A percentile compares a stretch with the other conserved stretches of the same genome.
Evolutionary conservation across 2,329 filamentous ascomycete genomes (phyloP).

Genomic region (Xylaria digitata): DNA sequence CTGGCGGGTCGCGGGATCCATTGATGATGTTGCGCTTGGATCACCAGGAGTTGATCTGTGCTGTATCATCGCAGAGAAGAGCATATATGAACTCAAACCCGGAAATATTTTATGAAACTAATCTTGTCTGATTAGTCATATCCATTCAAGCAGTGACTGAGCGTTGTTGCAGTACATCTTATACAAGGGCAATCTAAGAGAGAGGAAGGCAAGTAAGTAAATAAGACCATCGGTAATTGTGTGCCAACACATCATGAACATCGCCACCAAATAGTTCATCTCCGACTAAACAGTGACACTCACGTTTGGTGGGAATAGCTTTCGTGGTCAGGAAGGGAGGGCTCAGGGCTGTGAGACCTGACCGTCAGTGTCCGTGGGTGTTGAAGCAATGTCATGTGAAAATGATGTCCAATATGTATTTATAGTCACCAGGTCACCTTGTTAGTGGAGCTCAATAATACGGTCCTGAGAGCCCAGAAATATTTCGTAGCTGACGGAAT

Average conservation of each 20-base stretch:
- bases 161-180: neutral
- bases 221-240: neutral
- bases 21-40: neutral
- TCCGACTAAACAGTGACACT: neutral
- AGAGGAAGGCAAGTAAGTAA: neutral
- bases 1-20: slow-evolving; percentile 16
- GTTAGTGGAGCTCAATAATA: slow-evolving; percentile 1
- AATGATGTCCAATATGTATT: slow-evolving; percentile 6
- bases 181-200: neutral
- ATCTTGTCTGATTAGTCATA: neutral
- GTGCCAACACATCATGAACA: neutral
- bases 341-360: neutral
- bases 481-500: neutral
- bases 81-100: neutral
- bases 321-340: neutral
- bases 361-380: neutral
- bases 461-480: neutral
- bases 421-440: neutral
- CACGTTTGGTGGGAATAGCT: neutral
- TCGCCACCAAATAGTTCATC: neutral
- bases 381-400: slow-evolving; percentile 14
- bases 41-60: neutral
- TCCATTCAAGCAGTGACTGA: neutral
- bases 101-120: neutral
- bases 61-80: neutral